These are phyloP conservation scores for Aspergillus unguis DNA, from an alignment of 2,329 filamentous ascomycete genomes.

Conservation along the genomic window DNA sequence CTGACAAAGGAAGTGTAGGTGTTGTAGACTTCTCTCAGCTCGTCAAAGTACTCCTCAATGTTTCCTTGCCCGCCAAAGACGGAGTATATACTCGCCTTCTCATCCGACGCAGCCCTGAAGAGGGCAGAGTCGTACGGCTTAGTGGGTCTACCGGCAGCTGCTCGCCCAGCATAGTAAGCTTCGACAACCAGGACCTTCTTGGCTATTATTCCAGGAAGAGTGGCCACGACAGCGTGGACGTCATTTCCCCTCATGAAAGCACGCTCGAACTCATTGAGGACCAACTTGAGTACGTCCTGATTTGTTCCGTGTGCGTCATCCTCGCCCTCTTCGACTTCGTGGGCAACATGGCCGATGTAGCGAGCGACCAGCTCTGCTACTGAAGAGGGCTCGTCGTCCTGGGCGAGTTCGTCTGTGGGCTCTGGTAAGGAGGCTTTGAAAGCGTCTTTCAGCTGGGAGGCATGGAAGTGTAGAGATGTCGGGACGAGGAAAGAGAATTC, in stretches of 20 bases:
- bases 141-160: conserved; percentile 78
- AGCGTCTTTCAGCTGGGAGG: conserved; percentile 86
- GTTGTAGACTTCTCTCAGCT: conserved; percentile 83
- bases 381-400: conserved; percentile 98
- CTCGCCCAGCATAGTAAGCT: conserved; percentile 87
- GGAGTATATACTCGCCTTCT: conserved; percentile 79
- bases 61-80: conserved; percentile 98
- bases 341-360: conserved; percentile 86
- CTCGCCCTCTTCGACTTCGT: conserved; percentile 87
- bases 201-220: conserved; percentile 80
- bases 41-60: conserved; percentile 99
- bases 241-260: conserved; percentile 94
- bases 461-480: conserved; percentile 92
- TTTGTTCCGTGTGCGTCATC: conserved; percentile 85
- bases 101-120: conserved; percentile 80
- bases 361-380: conserved; percentile 86
- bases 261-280: conserved; percentile 94
- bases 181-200: conserved; percentile 90
- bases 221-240: conserved; percentile 83
- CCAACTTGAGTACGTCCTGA: conserved; percentile 85
- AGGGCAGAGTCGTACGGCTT: conserved; percentile 92
- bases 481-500: conserved; percentile 95
- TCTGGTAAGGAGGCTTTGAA: conserved; percentile 82
- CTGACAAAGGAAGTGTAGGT: conserved; percentile 90
- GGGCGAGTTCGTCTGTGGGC: conserved; percentile 93